Evolutionary conservation across 1,284 basidiomycete genomes (phyloP), one percentile per base, ranked within the genome.

Genomic region (Baeospora myosura): DNA sequence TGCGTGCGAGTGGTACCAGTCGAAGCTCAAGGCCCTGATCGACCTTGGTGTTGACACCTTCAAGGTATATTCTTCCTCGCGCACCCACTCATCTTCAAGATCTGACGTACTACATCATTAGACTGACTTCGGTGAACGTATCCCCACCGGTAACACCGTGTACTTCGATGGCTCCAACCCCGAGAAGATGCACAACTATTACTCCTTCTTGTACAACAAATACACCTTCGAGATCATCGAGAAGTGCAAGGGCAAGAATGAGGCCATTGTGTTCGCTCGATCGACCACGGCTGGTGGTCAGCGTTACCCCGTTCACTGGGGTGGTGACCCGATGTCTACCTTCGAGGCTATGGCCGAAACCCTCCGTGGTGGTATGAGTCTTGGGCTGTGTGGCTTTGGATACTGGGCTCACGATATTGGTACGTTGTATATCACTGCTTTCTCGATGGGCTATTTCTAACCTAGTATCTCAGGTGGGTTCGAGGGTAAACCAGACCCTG

Each of bases 281-380:
- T 69, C 72, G 4, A 68, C 73, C 0, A 70, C 72, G 17, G 72
- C 72, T 1, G 76, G 76, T 21, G 72, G 76, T 4, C 76, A 79
- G 56, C 47, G 64, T 28, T 69, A 68, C 56, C 67, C 68, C 11
- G 65, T 69, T 29, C 71, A 76, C 50, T 80, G 77, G 76, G 76
- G 76, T 8, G 76, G 77, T 5, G 76, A 80, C 49, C 77, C 74
- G 49, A 75, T 78, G 58, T 72, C 70, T 22, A 76, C 74, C 0
- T 78, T 71, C 52, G 74, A 77, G 47, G 77, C 75, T 5, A 80
- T 80, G 77, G 72, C 72, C 0, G 77, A 80, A 60, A 71, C 73
- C 1, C 61, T 79, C n/a, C 65, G 76, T n/a, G 76, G 77, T 6
- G 73, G 71, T 0, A 56, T 80, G 25, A 74, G 72, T 49, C 56